These are phyloP conservation scores for Fusarium udum DNA, from an alignment of 2,329 filamentous ascomycete species.

Conservation along the genomic window DNA sequence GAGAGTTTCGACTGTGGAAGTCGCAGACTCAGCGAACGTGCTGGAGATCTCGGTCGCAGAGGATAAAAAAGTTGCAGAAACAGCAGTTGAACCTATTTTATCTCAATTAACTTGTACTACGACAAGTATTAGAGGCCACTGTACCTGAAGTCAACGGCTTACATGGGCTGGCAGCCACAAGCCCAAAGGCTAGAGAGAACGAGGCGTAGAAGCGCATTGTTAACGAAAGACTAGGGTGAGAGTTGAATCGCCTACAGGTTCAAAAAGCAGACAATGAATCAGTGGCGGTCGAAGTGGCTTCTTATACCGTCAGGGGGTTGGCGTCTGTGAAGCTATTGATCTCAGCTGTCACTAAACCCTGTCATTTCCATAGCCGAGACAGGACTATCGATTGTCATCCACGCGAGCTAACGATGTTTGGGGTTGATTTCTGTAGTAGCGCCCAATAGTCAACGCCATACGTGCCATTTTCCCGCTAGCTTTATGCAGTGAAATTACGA, in stretches of 20 bases:
- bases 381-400: not conserved
- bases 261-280: not conserved
- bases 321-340: not conserved
- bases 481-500: not conserved
- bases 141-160: not conserved
- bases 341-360: not conserved
- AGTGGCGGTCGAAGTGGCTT: not conserved
- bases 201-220: not conserved
- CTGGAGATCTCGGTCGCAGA: rapidly evolving
- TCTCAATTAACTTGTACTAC: not conserved
- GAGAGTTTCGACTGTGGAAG: not conserved
- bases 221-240: not conserved
- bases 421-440: not conserved
- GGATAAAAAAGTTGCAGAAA: not conserved
- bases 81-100: not conserved
- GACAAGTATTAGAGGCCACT: too few relatives aligned
- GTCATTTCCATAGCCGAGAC: not conserved
- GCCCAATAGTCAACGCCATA: not conserved
- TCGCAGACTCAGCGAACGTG: not conserved
- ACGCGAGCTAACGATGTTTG: not conserved
- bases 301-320: not conserved
- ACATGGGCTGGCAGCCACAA: not conserved
- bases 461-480: not conserved
- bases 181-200: not conserved
- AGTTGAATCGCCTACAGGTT: not conserved